Conservation (phyloP, 2,329 filamentous ascomycete genomes). For the Xylariomycetidae sp. region DNA sequence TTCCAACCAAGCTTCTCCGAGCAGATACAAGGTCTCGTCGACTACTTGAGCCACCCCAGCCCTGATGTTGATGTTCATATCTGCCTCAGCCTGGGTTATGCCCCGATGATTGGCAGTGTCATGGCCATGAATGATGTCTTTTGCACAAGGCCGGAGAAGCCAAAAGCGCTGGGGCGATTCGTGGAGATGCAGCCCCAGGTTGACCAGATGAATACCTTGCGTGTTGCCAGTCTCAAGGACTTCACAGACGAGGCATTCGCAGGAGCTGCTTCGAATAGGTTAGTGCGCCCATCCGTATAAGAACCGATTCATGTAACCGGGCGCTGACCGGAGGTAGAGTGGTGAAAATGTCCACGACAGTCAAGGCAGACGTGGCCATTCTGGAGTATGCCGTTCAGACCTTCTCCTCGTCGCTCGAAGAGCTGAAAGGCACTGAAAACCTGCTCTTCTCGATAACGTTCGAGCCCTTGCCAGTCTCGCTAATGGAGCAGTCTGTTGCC, state of each 20-base stretch:
- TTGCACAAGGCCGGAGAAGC: conserved; percentile 7
- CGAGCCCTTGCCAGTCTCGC: conserved; percentile 18
- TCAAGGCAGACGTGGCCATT: conserved; percentile 16
- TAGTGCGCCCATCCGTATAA: neutral
- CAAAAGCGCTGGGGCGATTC: conserved; percentile 11
- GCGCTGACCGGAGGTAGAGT: conserved; percentile 7
- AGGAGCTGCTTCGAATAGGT: conserved; percentile 3
- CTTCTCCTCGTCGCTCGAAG: conserved; percentile 9
- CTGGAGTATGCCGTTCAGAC: conserved; percentile 10
- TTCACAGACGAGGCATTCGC: conserved; percentile 9
- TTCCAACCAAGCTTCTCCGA: conserved; percentile 10
- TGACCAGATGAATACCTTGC: conserved; percentile 9
- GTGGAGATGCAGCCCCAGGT: conserved; percentile 11
- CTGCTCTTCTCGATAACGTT: conserved; percentile 13
- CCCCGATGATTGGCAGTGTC: conserved; percentile 6
- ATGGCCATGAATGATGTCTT: conserved; percentile 10
- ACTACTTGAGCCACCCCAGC: conserved; percentile 14
- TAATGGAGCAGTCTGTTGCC: conserved; percentile 12
- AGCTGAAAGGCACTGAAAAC: conserved; percentile 11
- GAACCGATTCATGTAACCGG: neutral
- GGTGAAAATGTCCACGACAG: conserved; percentile 13
- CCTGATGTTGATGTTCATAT: conserved; percentile 17
- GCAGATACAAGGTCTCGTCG: conserved; percentile 15
- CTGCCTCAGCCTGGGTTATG: conserved; percentile 11
- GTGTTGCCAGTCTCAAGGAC: conserved; percentile 12